Conservation (phyloP, 2,329 filamentous ascomycete genomes). For the Zarea fungicola region DNA sequence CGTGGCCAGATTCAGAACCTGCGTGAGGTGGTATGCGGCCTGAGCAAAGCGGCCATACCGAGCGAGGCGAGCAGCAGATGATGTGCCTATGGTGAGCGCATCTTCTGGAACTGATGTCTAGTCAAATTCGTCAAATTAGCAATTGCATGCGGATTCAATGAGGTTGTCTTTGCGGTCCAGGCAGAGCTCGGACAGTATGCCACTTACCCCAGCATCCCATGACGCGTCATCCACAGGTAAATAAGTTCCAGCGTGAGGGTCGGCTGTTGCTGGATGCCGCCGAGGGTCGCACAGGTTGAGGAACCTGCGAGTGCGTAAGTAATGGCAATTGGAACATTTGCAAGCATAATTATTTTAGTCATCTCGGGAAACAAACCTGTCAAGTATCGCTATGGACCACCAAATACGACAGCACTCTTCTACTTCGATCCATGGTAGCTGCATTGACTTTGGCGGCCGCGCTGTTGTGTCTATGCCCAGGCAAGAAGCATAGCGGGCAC, state of each 20-base stretch:
- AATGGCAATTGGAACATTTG: too few relatives aligned
- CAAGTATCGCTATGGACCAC: constrained; percentile 14
- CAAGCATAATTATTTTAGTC: background rate
- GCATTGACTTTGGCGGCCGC: background rate
- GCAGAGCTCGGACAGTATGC: background rate
- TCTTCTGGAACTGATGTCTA: background rate
- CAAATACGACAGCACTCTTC: constrained; percentile 14
- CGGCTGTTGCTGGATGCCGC: constrained; percentile 9
- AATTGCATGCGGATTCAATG: background rate
- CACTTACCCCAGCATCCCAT: constrained; percentile 9
- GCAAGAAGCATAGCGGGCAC: constrained; percentile 8
- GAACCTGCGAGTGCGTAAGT: constrained; percentile 1
- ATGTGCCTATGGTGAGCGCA: constrained; percentile 3
- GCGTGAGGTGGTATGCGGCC: constrained; percentile 14
- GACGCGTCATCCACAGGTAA: constrained; percentile 9
- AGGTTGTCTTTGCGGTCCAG: background rate
- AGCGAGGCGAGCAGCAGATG: constrained; percentile 3
- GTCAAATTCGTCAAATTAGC: background rate
- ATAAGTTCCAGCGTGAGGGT: constrained; percentile 2
- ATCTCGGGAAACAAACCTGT: constrained; percentile 2
- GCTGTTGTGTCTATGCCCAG: constrained; percentile 12
- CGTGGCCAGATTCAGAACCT: constrained; percentile 3
- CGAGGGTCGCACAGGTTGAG: constrained; percentile 3
- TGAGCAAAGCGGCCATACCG: constrained; percentile 15
- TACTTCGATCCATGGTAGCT: constrained; percentile 8